Conservation (phyloP, 1,284 basidiomycete genomes). For the Austroboletus olivaceoglutinosus region DNA sequence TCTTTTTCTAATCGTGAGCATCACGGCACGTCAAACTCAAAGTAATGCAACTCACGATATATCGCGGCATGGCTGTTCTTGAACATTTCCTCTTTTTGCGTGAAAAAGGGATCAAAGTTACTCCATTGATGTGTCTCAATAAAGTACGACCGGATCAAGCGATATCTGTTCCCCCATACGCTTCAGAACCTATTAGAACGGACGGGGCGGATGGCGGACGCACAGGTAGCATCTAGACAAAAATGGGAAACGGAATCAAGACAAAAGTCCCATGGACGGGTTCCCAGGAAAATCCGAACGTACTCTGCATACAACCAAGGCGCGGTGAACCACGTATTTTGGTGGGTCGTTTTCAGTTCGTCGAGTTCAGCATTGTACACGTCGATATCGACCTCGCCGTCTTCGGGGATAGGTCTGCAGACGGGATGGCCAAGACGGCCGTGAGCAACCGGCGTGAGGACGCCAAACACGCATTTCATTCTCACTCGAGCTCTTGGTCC, state of each 20-base stretch:
- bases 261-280: not conserved
- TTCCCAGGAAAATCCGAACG: slow-evolving; percentile 22
- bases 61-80: slow-evolving; percentile 77
- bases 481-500: slow-evolving; percentile 73
- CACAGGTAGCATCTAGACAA: slow-evolving; percentile 61
- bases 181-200: not conserved
- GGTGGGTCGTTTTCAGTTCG: slow-evolving; percentile 45
- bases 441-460: not conserved
- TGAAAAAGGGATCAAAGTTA: slow-evolving; percentile 81
- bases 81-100: slow-evolving; percentile 84
- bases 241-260: not conserved
- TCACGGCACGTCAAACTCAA: not conserved
- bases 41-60: slow-evolving; percentile 48
- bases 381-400: slow-evolving; percentile 66
- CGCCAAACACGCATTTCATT: not conserved
- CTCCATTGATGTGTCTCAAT: slow-evolving; percentile 71
- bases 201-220: slow-evolving; percentile 18
- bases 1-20: slow-evolving; percentile 39
- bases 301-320: slow-evolving; percentile 96
- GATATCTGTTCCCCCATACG: slow-evolving; percentile 58
- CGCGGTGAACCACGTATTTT: slow-evolving; percentile 85
- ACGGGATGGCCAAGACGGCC: not conserved
- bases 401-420: slow-evolving; percentile 63
- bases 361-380: slow-evolving; percentile 76
- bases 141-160: slow-evolving; percentile 78